Evolutionary conservation across 176 grass and related monocot species (phyloP).

Genomic region (Puya raimondii): DNA sequence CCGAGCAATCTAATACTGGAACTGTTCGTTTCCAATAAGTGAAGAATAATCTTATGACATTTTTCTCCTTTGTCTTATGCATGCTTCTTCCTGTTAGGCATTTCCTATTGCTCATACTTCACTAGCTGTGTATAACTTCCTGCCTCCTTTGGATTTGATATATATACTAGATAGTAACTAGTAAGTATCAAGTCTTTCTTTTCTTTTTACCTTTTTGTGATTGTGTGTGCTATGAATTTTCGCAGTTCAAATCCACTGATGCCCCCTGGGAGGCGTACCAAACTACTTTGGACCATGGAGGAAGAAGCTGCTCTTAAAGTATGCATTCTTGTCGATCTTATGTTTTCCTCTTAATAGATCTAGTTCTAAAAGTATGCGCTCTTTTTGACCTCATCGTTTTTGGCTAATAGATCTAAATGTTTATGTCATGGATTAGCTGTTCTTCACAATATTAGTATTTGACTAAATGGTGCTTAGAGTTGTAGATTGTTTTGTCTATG

Average conservation of each 20-base stretch:
- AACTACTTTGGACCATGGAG: conserved; percentile 37
- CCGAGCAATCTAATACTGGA: no score
- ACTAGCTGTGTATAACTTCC: neutral
- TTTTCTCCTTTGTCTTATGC: neutral
- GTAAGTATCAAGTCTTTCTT: neutral
- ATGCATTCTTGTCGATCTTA: conserved; percentile 13
- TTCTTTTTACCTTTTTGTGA: neutral
- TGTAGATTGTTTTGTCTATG: neutral
- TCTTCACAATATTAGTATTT: neutral
- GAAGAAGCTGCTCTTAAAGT: conserved; percentile 52
- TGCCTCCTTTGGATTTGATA: neutral
- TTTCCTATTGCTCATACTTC: neutral
- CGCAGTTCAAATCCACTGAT: conserved; percentile 45
- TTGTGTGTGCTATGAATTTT: neutral
- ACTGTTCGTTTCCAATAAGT: no score
- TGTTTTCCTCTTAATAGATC: neutral
- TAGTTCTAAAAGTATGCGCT: no score
- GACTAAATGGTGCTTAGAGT: neutral
- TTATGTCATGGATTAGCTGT: neutral
- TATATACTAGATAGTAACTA: neutral
- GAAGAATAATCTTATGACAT: neutral
- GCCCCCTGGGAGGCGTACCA: conserved; percentile 30
- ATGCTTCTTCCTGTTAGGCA: neutral
- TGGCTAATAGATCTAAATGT: neutral
- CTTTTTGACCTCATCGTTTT: no score